These are phyloP conservation scores for Phytophthora rubi DNA, from an alignment of 352 stramenopile species.

Conservation along the genomic window DNA sequence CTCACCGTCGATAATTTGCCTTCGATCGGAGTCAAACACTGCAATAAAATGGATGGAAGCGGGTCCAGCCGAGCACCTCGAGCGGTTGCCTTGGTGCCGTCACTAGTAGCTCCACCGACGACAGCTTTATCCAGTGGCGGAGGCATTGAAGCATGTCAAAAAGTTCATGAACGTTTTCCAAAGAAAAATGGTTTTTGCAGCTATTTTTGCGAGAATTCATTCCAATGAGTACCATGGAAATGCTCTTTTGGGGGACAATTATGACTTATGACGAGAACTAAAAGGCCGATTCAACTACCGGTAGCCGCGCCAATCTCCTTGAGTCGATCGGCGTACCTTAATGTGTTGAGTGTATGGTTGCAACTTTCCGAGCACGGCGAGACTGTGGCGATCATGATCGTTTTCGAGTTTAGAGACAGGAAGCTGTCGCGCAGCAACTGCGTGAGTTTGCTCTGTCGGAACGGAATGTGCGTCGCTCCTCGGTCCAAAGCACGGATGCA, in stretches of 20 bases:
- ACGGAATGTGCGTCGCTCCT: conserved; percentile 90
- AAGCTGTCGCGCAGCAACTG: conserved; percentile 94
- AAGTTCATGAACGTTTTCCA: conserved; percentile 1
- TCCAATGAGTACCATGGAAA: not conserved
- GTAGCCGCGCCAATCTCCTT: conserved; percentile 82
- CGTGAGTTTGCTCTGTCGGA: conserved; percentile 95
- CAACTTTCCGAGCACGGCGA: conserved; percentile 93
- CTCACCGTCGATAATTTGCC: conserved; percentile 39
- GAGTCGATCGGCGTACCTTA: conserved; percentile 95
- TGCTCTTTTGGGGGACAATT: not conserved
- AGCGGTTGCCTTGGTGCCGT: conserved; percentile 9
- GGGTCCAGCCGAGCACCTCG: conserved; percentile 11
- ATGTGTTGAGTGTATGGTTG: conserved; percentile 97
- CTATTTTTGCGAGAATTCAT: conserved; percentile 18
- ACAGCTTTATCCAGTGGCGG: conserved; percentile 16
- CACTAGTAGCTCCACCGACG: not conserved
- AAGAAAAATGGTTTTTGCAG: not conserved
- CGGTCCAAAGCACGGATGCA: conserved; percentile 95
- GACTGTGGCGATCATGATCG: conserved; percentile 95
- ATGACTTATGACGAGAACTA: not conserved
- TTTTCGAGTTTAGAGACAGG: conserved; percentile 91
- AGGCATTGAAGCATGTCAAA: conserved; percentile 24
- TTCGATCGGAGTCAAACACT: conserved; percentile 50
- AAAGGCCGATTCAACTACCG: conserved; percentile 10
- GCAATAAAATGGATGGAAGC: conserved; percentile 34